These are phyloP conservation scores for Tetradesmus obliquus DNA, from an alignment of 139 green algal genomes.

Conservation along the genomic window DNA sequence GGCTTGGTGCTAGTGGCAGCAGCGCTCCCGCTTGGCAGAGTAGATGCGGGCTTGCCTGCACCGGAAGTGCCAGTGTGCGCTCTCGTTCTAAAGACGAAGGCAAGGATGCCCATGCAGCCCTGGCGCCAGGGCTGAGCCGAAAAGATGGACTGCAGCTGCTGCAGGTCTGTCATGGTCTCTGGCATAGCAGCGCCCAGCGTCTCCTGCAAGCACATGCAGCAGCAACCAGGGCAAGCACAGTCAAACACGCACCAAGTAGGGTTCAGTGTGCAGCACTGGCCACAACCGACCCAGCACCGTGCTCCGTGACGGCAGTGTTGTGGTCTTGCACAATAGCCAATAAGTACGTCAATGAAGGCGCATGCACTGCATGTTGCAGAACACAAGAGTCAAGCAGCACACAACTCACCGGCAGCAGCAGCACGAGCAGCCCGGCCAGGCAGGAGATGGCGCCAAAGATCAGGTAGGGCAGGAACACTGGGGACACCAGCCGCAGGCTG, in stretches of 20 bases:
- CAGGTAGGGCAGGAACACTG: constrained; percentile 17
- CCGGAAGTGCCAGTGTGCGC: neutral
- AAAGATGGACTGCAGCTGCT: constrained; percentile 5
- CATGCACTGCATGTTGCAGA: too few relatives aligned
- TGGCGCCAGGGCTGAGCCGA: neutral
- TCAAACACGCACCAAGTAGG: too few relatives aligned
- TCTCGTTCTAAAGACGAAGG: neutral
- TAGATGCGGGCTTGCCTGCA: neutral
- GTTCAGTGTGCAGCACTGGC: too few relatives aligned
- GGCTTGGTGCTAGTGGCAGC: neutral
- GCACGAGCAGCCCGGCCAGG: constrained; percentile 16
- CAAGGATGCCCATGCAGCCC: neutral
- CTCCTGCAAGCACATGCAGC: constrained; percentile 1
- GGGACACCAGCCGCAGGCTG: neutral
- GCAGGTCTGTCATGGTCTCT: neutral
- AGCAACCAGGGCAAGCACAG: neutral
- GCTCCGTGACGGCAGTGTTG: too few relatives aligned
- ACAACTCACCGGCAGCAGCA: constrained; percentile 27
- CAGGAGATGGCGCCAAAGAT: neutral
- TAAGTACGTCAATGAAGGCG: too few relatives aligned
- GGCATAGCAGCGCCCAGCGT: neutral
- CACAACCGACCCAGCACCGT: too few relatives aligned
- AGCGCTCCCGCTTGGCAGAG: neutral
- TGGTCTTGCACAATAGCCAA: too few relatives aligned
- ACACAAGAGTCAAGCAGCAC: neutral